Percentiles rank a stretch among this genome's conserved stretches.
Evolutionary conservation across 495 filamentous ascomycete species (phyloP).

Genomic region (Neurospora africana): DNA sequence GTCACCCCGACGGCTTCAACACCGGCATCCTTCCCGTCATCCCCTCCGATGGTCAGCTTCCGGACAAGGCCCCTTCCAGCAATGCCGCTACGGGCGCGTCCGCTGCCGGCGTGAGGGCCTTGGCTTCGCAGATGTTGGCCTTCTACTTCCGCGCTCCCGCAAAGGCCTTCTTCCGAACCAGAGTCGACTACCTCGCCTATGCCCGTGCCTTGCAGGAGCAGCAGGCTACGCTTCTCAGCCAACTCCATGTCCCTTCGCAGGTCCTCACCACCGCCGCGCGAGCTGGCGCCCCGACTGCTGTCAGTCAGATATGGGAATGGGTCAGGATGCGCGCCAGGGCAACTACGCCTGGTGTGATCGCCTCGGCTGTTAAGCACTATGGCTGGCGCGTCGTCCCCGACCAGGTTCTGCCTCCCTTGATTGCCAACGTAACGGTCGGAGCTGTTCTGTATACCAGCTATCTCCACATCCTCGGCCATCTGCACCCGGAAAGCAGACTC

Average conservation of each 20-base stretch:
- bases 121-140: slow-evolving; percentile 66
- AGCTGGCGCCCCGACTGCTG: slow-evolving; percentile 8
- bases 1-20: slow-evolving; percentile 8
- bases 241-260: not conserved
- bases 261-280: not conserved
- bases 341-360: slow-evolving; percentile 67
- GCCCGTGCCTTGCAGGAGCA: slow-evolving; percentile 34
- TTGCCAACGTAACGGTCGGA: slow-evolving; percentile 79
- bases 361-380: slow-evolving; percentile 65
- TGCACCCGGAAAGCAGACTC: slow-evolving; percentile 63
- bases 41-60: slow-evolving; percentile 20
- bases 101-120: slow-evolving; percentile 68
- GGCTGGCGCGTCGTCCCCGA: slow-evolving; percentile 85
- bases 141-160: slow-evolving; percentile 86
- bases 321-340: slow-evolving; percentile 55
- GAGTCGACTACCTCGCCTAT: slow-evolving; percentile 65
- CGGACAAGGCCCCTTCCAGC: slow-evolving; percentile 39
- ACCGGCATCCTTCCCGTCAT: slow-evolving; percentile 29
- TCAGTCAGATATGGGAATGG: slow-evolving; percentile 12
- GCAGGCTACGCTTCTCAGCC: slow-evolving; percentile 5
- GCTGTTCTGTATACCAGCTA: slow-evolving; percentile 83
- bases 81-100: slow-evolving; percentile 66
- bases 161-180: slow-evolving; percentile 79
- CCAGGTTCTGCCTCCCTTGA: slow-evolving; percentile 73
- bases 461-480: slow-evolving; percentile 60